phyloP scores from a whole-genome alignment of 2,329 filamentous ascomycete species.

The Stromatinia cepivora region DNA sequence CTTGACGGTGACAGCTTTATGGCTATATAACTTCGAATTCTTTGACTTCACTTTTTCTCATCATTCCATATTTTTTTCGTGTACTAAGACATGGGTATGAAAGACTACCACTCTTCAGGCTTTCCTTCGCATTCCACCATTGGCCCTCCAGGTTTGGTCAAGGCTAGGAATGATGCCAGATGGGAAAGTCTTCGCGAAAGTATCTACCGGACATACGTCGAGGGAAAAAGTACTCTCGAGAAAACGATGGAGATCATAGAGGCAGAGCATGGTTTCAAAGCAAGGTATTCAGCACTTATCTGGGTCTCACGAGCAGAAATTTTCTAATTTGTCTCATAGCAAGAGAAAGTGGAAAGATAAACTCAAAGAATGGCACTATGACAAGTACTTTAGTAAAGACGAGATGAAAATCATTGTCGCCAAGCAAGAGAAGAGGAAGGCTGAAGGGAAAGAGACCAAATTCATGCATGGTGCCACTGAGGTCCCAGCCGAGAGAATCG shows the following conservation, averaged over 20 bases:
- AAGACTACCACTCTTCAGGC: not conserved
- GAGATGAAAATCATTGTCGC: slow-evolving; percentile 21
- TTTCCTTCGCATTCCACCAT: not conserved
- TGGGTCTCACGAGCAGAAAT: no score
- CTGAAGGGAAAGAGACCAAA: slow-evolving; percentile 3
- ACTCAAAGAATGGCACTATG: slow-evolving; percentile 23
- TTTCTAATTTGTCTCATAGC: not conserved
- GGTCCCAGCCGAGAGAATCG: not conserved
- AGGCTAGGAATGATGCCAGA: not conserved
- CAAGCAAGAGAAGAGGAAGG: not conserved
- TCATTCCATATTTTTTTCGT: not conserved
- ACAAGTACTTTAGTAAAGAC: slow-evolving; percentile 15
- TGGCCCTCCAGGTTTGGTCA: not conserved
- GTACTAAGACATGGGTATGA: not conserved
- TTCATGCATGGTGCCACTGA: not conserved
- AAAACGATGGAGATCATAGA: slow-evolving; percentile 36
- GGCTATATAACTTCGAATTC: no score
- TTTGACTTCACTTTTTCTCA: not conserved
- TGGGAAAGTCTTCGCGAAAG: not conserved
- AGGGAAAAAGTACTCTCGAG: not conserved
- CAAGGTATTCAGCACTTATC: not conserved
- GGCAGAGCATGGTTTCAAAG: slow-evolving; percentile 44
- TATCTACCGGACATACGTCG: slow-evolving; percentile 7
- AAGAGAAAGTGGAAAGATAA: slow-evolving; percentile 22
- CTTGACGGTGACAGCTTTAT: not conserved